Conservation (phyloP, 2,329 filamentous ascomycete species). For the Colletotrichum agaves region DNA sequence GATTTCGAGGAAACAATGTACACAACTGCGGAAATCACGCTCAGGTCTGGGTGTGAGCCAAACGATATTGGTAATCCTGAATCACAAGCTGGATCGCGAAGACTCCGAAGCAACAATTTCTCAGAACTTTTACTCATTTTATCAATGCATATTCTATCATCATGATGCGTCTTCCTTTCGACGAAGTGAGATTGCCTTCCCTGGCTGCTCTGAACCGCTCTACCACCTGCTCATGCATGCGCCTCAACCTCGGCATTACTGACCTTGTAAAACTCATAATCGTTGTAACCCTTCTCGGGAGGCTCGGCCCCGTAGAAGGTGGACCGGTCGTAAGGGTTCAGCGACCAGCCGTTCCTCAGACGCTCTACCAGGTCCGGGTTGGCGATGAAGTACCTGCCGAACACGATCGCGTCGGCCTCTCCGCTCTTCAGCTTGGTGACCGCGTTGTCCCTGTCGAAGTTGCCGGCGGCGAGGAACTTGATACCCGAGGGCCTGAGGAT, state of each 20-base stretch:
- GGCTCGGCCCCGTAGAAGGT: slow-evolving; percentile 47
- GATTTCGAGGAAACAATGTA: too few relatives aligned
- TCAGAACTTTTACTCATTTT: background rate
- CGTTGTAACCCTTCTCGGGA: slow-evolving; percentile 47
- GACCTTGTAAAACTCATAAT: slow-evolving; percentile 49
- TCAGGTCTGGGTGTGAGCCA: too few relatives aligned
- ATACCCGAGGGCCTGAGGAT: slow-evolving; percentile 52
- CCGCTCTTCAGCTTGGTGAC: slow-evolving; percentile 53
- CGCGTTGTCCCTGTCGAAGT: slow-evolving; percentile 52
- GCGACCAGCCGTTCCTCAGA: slow-evolving; percentile 39
- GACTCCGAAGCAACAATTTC: background rate
- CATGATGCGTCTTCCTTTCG: background rate
- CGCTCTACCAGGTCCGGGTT: slow-evolving; percentile 46
- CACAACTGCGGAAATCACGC: too few relatives aligned
- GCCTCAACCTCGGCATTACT: slow-evolving; percentile 8
- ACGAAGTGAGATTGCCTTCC: background rate
- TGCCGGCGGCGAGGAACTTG: slow-evolving; percentile 61
- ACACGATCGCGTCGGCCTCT: slow-evolving; percentile 45
- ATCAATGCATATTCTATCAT: slow-evolving; percentile 8
- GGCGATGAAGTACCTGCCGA: slow-evolving; percentile 44
- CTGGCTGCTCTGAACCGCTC: background rate
- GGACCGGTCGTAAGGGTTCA: slow-evolving; percentile 42
- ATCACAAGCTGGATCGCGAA: too few relatives aligned
- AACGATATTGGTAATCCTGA: too few relatives aligned
- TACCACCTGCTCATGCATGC: background rate